Base-by-base conservation (phyloP, 768 basidiomycete genomes). In the Lactarius pseudohatsudake region DNA sequence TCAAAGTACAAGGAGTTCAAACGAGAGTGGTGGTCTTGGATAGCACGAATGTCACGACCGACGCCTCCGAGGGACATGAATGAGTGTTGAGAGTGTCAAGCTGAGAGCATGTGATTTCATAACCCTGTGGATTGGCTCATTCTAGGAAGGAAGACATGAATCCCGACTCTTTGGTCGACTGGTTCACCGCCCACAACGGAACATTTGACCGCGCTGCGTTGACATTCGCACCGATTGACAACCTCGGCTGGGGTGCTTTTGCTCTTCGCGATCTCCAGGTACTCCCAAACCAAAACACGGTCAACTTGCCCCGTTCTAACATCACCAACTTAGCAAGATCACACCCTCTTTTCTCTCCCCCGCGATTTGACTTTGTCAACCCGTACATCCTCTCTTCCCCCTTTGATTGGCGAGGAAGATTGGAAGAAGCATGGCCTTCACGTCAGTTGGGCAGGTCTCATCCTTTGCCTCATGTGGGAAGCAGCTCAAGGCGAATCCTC, bases 381-480 rank as follows among this genome's bases (percentile, higher is more conserved):
- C 6, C 84, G 86, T 32, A 95, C 92, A 2, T 93, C 90, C 1
- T 62, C 76, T 1, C 82, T 98, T 1, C 87, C 86, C 1, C 60
- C 75, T 18, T 78, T 80, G 3, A 81, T 98, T 56, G 87, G 89
- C 20, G 59, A 77, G 8, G 79, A 81, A 13, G 82, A 82, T 36
- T 98, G 95, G 95, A 84, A 79, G 69, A 76, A 75, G 28, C 75
- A 79, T 64, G 76, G 78, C 22, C 75, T 98, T 65, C 80, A 88
- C 59, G 77, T 83, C 64, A 88, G 94, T 9, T 99, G 97, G 97
- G 80, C 84, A 1, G 90, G 90, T 3, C 78, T 98, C 55, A 98
- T 99, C 65, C 80, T 98, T 45, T 92, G 89, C 69, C 90, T 99
- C 87, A 93, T 98, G 91, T 97, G 92, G 91, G 97, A 99, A 76